phyloP scores from a whole-genome alignment of 768 basidiomycete species.

The Butyriboletus loyo region DNA sequence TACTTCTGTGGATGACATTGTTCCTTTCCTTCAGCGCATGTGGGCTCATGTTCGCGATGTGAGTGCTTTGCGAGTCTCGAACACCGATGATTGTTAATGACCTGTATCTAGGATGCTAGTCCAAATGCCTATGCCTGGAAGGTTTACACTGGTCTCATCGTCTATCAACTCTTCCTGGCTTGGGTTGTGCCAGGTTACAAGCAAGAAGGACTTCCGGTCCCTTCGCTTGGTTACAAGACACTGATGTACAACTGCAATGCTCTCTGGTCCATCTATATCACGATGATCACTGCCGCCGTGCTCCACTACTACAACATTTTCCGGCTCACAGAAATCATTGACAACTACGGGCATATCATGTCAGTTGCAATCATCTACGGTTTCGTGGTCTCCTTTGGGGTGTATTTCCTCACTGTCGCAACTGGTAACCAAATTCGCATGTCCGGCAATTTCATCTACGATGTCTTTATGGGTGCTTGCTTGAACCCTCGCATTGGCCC shows the following conservation, averaged over 20 bases:
- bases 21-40: conserved; percentile 79
- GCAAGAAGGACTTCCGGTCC: conserved; percentile 95
- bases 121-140: conserved; percentile 88
- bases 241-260: conserved; percentile 98
- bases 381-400: conserved; percentile 74
- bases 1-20: conserved; percentile 60
- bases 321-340: conserved; percentile 91
- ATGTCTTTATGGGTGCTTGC: conserved; percentile 94
- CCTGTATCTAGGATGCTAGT: conserved; percentile 70
- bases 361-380: conserved; percentile 92
- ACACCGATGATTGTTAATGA: not conserved
- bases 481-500: conserved; percentile 91
- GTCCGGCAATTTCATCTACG: conserved; percentile 94
- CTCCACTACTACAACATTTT: conserved; percentile 82
- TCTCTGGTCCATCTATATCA: conserved; percentile 77
- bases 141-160: conserved; percentile 85
- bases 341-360: conserved; percentile 96
- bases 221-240: conserved; percentile 88
- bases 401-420: conserved; percentile 74
- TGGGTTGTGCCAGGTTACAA: conserved; percentile 87
- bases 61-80: conserved; percentile 20
- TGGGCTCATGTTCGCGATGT: conserved; percentile 83
- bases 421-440: conserved; percentile 85
- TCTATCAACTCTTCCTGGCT: conserved; percentile 87
- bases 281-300: conserved; percentile 66